Base-by-base conservation (phyloP, 331 rosid species). In the Phaseolus coccineus region DNA sequence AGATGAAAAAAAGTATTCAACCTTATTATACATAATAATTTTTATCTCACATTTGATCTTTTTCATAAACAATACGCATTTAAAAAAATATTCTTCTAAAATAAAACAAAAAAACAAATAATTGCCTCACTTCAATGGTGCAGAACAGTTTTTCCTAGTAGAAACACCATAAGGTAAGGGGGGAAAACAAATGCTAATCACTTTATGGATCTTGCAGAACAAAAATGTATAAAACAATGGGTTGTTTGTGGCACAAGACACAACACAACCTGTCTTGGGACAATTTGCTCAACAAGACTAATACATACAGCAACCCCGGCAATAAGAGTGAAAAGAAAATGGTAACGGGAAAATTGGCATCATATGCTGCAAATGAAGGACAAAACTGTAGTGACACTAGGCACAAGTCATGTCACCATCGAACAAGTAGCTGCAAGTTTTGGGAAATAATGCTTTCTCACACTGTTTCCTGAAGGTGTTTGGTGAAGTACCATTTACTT, bases 391-490 rank as follows among this genome's bases (percentile, higher is more conserved):
- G 47, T 8, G 42, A 62, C 59, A 52, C 9, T 69, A 14, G 44
- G 42, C 53, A 51, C 61, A 51, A 59, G 4, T 59, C 77, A 27
- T 46, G 77, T 16, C 73, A 76, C 48, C 53, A 2, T 63, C 2
- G 47, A 57, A 44, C 40, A 77, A 6, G 39, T 42, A 61, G 44
- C 66, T 8, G 62, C 42, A 50, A 64, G 74, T 14, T 69, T 47
- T 56, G 77, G 58, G 40, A 69, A 76, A 44, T 31, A 48, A 75
- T 59, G 82, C 25, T 71, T 70, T 39, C 55, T 52, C 80, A n/a
- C 15, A 19, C 6, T 9, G 55, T 62, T 82, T 76, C 61, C 48
- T 42, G 56, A 4, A 40, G 14, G 56, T 9, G 69, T 52, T 66
- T 57, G 73, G 47, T 47, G 28, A 75, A 4, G 27, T 4, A 42